Conservation (phyloP, 169 alveolate species). For the Plasmodium cynomolgi region DNA sequence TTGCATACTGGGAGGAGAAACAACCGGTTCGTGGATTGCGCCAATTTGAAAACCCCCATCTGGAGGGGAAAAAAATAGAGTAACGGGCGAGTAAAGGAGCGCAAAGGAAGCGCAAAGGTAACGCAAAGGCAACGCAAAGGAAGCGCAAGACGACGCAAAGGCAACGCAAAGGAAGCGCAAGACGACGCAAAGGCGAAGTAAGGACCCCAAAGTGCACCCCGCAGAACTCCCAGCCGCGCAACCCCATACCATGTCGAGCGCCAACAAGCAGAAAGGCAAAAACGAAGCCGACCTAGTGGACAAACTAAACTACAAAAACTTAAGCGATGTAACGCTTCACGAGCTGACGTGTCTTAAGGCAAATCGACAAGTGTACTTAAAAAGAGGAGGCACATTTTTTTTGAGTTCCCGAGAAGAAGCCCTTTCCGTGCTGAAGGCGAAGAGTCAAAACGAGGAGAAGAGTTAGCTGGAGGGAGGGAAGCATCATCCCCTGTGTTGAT, state of each 20-base stretch:
- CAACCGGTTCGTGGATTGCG: neutral
- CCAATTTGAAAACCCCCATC: neutral
- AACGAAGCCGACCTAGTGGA: conserved; percentile 28
- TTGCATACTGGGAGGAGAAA: too few species aligned
- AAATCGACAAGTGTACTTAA: conserved; percentile 42
- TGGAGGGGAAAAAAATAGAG: neutral
- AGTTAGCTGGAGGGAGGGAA: neutral
- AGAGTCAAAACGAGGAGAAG: neutral
- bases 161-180: neutral
- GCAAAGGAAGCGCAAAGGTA: neutral
- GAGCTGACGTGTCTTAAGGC: conserved; percentile 39
- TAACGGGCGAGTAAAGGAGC: neutral
- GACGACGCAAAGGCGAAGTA: neutral
- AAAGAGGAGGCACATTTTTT: conserved; percentile 52
- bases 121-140: neutral
- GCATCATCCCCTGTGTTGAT: neutral
- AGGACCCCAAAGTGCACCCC: neutral
- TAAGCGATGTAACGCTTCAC: conserved; percentile 63
- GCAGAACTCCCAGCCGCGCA: neutral
- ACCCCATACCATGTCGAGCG: conserved; percentile 4
- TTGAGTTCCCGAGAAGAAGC: conserved; percentile 61
- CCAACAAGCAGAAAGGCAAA: neutral
- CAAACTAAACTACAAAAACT: conserved; percentile 55
- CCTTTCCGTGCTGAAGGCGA: conserved; percentile 19
- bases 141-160: neutral